Evolutionary conservation across 2,329 filamentous ascomycete species (phyloP).

Genomic region (Metarhizium anisopliae): DNA sequence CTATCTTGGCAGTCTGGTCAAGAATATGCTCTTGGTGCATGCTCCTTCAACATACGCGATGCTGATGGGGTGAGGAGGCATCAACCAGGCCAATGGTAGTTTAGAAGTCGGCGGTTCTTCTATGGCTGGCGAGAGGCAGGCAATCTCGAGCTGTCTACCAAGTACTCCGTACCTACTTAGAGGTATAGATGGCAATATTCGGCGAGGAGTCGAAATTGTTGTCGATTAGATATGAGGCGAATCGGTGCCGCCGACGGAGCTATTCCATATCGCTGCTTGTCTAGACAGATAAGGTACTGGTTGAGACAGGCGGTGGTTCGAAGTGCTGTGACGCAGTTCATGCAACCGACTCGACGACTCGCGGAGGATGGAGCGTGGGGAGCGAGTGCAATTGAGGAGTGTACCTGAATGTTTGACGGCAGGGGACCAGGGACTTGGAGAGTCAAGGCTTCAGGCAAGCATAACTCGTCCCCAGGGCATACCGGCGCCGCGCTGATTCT

Average conservation of each 20-base stretch:
- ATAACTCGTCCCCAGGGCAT: not conserved
- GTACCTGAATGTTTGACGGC: not conserved
- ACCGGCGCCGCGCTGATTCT: not conserved
- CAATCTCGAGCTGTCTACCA: conserved; percentile 2
- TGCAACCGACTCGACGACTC: not conserved
- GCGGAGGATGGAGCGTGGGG: not conserved
- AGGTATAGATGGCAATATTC: too few relatives aligned
- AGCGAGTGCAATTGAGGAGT: not conserved
- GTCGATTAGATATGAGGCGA: not conserved
- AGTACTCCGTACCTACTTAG: not conserved
- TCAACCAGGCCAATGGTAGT: not conserved
- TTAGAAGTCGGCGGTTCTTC: not conserved
- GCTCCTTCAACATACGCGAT: not conserved
- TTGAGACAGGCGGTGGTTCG: not conserved
- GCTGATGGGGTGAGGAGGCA: not conserved
- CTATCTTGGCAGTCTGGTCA: not conserved
- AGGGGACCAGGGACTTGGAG: not conserved
- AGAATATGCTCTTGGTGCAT: conserved; percentile 2
- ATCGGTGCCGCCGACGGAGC: not conserved
- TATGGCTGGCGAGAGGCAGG: not conserved
- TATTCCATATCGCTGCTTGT: conserved; percentile 1
- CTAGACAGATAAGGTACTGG: not conserved
- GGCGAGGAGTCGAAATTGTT: too few relatives aligned
- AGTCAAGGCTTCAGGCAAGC: not conserved
- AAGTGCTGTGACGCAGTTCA: not conserved